A percentile compares a stretch with the other conserved stretches of the same genome.
Conservation (phyloP, 2,329 filamentous ascomycete species). For the Zelopaecilomyces penicillatus region DNA sequence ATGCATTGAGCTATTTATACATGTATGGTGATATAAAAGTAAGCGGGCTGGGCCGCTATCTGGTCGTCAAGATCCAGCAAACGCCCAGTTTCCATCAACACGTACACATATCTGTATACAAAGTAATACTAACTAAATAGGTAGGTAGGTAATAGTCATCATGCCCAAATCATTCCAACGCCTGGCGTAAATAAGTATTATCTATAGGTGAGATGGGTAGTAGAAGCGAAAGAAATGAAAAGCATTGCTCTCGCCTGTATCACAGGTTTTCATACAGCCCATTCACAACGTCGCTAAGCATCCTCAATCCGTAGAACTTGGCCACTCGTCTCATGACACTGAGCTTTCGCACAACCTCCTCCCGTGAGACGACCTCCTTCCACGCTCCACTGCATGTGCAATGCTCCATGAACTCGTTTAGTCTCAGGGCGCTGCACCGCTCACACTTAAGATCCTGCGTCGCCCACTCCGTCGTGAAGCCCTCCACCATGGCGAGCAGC, state of each 20-base stretch:
- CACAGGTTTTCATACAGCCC: conserved; percentile 46
- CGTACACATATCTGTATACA: too few relatives aligned
- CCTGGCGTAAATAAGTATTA: too few relatives aligned
- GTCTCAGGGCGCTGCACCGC: conserved; percentile 61
- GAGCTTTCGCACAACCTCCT: conserved; percentile 57
- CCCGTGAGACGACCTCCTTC: conserved; percentile 61
- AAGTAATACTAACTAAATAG: too few relatives aligned
- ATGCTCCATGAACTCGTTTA: conserved; percentile 95
- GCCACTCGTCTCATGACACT: conserved; percentile 67
- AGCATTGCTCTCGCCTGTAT: conserved; percentile 1
- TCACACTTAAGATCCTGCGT: conserved; percentile 82
- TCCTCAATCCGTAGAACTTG: conserved; percentile 68
- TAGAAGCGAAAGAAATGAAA: too few relatives aligned
- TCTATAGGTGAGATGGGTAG: too few relatives aligned
- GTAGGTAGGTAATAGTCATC: too few relatives aligned
- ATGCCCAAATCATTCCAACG: too few relatives aligned
- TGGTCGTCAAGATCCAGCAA: too few relatives aligned
- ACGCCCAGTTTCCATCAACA: too few relatives aligned
- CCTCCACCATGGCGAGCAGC: conserved; percentile 69
- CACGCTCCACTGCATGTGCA: conserved; percentile 88
- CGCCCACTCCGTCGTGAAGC: conserved; percentile 68
- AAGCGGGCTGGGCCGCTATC: too few relatives aligned
- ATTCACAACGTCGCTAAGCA: conserved; percentile 69
- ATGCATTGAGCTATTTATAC: too few relatives aligned
- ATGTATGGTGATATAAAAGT: too few relatives aligned